Evolutionary conservation across 192 early-diverging fungal genomes (phyloP).

Genomic region (Diversispora eburnea): DNA sequence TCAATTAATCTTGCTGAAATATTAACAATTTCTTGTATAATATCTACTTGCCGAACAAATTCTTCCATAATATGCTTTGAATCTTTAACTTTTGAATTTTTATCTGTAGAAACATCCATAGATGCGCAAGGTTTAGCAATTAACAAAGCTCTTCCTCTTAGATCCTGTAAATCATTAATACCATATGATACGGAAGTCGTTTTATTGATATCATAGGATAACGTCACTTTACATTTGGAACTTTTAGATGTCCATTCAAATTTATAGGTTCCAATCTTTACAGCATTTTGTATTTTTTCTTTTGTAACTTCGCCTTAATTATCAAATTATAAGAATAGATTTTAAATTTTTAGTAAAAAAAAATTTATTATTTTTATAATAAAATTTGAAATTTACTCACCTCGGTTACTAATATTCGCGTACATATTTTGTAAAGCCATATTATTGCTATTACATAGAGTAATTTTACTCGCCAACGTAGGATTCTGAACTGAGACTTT

Average conservation of each 20-base stretch:
- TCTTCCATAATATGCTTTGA: background rate
- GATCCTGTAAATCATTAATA: slow-evolving; percentile 24
- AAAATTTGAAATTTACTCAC: background rate
- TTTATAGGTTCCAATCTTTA: slow-evolving; percentile 11
- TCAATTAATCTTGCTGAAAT: slow-evolving; percentile 22
- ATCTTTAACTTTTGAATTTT: background rate
- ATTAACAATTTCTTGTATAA: slow-evolving; percentile 10
- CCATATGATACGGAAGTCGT: background rate
- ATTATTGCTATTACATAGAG: slow-evolving; percentile 23
- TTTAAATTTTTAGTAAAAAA: background rate
- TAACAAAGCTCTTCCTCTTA: slow-evolving; percentile 28
- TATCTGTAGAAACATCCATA: background rate
- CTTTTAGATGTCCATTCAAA: slow-evolving; percentile 16
- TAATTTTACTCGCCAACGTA: slow-evolving; percentile 4
- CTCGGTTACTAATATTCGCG: slow-evolving; percentile 8
- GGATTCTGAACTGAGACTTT: slow-evolving; percentile 2
- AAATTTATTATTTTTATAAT: background rate
- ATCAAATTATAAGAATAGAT: background rate
- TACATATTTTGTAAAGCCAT: slow-evolving; percentile 26
- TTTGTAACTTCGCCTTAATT: slow-evolving; percentile 25
- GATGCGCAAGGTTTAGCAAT: slow-evolving; percentile 15
- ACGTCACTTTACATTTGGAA: slow-evolving; percentile 14
- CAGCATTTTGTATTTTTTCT: slow-evolving; percentile 27
- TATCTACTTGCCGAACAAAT: slow-evolving; percentile 29
- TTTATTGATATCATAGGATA: slow-evolving; percentile 4